Evolutionary conservation across 257 asterid species (phyloP), one percentile per base, ranked within the genome.

Genomic region (Agastache rugosa): DNA sequence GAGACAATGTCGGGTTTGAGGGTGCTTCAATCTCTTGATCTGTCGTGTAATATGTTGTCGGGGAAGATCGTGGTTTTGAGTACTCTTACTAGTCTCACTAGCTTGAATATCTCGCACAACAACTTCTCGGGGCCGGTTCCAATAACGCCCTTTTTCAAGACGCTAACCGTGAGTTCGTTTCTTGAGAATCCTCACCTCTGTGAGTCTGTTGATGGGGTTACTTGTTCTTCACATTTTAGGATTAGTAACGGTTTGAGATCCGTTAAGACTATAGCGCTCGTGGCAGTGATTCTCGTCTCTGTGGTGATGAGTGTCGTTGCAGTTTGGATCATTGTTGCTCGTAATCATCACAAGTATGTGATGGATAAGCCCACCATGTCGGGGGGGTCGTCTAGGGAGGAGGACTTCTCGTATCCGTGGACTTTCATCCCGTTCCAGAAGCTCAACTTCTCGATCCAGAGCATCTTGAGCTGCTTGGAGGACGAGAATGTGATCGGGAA

Each of bases 91-190:
- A 94, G 98, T 74, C 97, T 94, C 72, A 89, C 97, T 19, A 80
- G 77, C 78, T 72, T 94, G 54, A 91, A 94, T 69, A 76, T 90
- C 50, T 94, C 98, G 0, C 87, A 78, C 72, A 94, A 94, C 71
- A 88, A 94, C 82, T 88, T 94, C 79, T 84, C 97, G 0, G 98
- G 98, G 27, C 97, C 97, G 4, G 89, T 88, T 20, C 98, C 98
- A 2, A 89, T 89, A 15, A 80, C 96, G 0, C 97, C 97, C 1
- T 91, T 91, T 72, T 94, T 94, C 77, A 81, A 83, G 67, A 90
- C 95, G 12, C 75, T 91, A 58, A 84, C 87, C 5, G 65, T 75
- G 7, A 84, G 61, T 73, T 88, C 97, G 11, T 94, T 94, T 73
- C 86, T 88, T 11, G 82, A 84, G 63, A 94, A 94, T 76, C 83